Conservation (phyloP, 1,284 basidiomycete genomes). For the Mycosarcoma mackinlayi region DNA sequence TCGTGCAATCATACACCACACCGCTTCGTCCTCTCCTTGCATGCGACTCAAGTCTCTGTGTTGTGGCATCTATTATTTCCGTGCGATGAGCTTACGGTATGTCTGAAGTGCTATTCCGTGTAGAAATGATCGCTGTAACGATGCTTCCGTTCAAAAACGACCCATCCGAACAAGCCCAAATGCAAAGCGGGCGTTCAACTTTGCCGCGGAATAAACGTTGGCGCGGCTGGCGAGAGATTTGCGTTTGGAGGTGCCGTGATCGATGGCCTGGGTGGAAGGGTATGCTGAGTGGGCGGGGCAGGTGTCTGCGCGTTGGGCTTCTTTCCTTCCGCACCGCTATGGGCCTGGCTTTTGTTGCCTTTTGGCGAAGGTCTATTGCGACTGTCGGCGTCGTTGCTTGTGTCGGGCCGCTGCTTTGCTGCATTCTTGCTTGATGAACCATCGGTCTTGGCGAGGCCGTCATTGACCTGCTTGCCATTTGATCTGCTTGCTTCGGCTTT, state of each 20-base stretch:
- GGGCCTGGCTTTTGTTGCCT: constrained; percentile 1
- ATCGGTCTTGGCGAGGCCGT: background rate
- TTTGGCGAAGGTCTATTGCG: constrained; percentile 12
- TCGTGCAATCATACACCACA: background rate
- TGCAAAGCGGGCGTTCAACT: background rate
- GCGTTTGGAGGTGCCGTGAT: constrained; percentile 6
- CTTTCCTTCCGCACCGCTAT: constrained; percentile 7
- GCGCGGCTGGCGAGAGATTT: constrained; percentile 30
- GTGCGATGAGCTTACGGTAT: background rate
- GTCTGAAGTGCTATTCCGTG: background rate
- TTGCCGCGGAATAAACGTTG: constrained; percentile 29
- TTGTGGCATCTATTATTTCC: background rate
- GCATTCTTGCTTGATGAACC: constrained; percentile 3
- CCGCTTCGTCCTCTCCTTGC: background rate
- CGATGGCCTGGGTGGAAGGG: constrained; percentile 18
- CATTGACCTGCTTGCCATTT: constrained; percentile 20
- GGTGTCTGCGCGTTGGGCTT: background rate
- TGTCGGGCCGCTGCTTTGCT: background rate
- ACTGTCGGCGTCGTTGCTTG: background rate
- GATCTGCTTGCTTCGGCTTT: constrained; percentile 8
- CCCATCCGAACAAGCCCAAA: no score
- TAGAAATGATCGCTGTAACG: no score
- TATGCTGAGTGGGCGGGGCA: constrained; percentile 1
- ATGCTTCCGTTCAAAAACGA: background rate
- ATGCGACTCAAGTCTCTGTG: background rate